phyloP scores from a whole-genome alignment of 768 basidiomycete species.

The Xanthoconium stramineum region DNA sequence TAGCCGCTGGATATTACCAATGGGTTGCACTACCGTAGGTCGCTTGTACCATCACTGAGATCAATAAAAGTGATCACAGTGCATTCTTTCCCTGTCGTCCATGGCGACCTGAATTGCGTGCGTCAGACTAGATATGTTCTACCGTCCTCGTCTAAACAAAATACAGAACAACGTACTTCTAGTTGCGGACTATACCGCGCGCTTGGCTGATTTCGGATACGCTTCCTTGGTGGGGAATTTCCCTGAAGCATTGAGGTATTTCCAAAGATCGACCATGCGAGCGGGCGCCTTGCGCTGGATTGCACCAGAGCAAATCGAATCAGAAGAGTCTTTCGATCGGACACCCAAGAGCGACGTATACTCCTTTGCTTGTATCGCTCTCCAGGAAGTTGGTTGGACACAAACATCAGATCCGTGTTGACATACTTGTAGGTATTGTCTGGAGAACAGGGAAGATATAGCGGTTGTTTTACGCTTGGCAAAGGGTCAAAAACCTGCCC shows the following conservation, averaged over 20 bases:
- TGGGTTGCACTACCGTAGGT: conserved; percentile 18
- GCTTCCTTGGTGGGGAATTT: conserved; percentile 25
- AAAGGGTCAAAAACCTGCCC: too few species aligned
- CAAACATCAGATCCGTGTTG: too few species aligned
- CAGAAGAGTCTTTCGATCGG: too few species aligned
- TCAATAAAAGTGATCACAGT: conserved; percentile 1
- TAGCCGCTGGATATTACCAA: too few species aligned
- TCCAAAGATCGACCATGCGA: conserved; percentile 26
- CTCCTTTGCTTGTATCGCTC: too few species aligned
- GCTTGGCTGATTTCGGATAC: conserved; percentile 44
- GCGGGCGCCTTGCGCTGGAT: too few species aligned
- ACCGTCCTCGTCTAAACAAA: not conserved
- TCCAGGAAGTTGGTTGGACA: too few species aligned
- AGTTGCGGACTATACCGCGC: conserved; percentile 26
- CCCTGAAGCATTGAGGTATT: conserved; percentile 3
- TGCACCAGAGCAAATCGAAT: too few species aligned
- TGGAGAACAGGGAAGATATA: too few species aligned
- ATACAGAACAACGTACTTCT: conserved; percentile 22
- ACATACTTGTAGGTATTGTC: too few species aligned
- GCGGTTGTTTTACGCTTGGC: too few species aligned
- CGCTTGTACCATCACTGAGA: not conserved
- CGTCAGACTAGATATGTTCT: not conserved
- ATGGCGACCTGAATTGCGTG: conserved; percentile 21
- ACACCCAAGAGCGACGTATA: too few species aligned
- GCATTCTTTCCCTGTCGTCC: conserved; percentile 15